Conservation (phyloP, 2,329 filamentous ascomycete genomes). For the Aspergillus felis region DNA sequence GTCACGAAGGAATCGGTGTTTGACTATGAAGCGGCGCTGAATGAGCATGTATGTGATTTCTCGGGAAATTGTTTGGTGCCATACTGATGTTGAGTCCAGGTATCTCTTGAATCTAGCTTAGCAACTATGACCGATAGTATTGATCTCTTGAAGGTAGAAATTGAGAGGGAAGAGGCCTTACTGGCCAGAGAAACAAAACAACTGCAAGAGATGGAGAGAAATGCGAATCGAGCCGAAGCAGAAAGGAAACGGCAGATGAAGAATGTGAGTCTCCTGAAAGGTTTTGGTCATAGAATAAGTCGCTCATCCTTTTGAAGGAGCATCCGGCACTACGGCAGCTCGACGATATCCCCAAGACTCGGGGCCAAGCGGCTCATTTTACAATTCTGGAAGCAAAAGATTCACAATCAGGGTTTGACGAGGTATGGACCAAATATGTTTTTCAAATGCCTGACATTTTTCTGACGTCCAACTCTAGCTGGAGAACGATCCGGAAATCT, state of each 20-base stretch:
- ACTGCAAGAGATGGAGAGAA: conserved; percentile 41
- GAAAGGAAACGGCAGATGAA: conserved; percentile 40
- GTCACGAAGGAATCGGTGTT: conserved; percentile 40
- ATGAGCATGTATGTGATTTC: conserved; percentile 36
- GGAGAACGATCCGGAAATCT: conserved; percentile 35
- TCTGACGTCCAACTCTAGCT: conserved; percentile 25
- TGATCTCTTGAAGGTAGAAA: conserved; percentile 39
- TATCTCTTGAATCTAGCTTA: conserved; percentile 35
- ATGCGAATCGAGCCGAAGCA: conserved; percentile 37
- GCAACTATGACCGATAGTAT: conserved; percentile 38
- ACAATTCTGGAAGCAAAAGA: conserved; percentile 23
- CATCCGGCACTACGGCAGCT: conserved; percentile 39
- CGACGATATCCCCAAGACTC: conserved; percentile 17
- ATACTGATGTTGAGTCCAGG: conserved; percentile 23
- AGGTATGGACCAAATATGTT: conserved; percentile 22
- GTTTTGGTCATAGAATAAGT: background rate
- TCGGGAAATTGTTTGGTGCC: background rate
- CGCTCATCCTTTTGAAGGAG: conserved; percentile 29
- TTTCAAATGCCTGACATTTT: background rate
- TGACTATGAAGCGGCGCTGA: conserved; percentile 41
- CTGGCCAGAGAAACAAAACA: conserved; percentile 39
- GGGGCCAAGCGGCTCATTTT: conserved; percentile 22
- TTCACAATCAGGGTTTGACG: conserved; percentile 26
- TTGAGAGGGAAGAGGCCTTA: conserved; percentile 40
- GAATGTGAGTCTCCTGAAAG: conserved; percentile 28